A percentile compares a stretch with the other conserved stretches of the same genome.
Conservation (phyloP, 1,284 basidiomycete genomes). For the Polyporus tsugae region DNA sequence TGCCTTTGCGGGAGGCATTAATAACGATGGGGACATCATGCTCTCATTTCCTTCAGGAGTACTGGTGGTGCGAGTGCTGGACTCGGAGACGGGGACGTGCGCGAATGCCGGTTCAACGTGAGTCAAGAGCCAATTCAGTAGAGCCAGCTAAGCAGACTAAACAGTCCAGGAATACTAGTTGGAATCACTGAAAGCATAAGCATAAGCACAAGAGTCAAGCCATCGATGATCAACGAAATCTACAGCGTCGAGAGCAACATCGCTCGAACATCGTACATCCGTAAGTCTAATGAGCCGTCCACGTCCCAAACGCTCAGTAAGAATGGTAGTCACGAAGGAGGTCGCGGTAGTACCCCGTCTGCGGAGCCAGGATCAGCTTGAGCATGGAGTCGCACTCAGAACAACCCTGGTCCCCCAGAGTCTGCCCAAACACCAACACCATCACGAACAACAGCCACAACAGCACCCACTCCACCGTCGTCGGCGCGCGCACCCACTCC, state of each 20-base stretch:
- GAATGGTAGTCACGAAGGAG: background rate
- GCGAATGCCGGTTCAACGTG: background rate
- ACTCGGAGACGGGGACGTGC: background rate
- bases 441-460: slow-evolving; percentile 5
- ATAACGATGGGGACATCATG: background rate
- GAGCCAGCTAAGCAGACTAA: no score
- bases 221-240: no score
- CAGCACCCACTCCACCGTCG: slow-evolving; percentile 9
- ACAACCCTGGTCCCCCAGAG: background rate
- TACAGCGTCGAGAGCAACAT: no score
- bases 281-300: background rate
- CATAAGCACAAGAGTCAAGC: no score
- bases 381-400: background rate
- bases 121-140: background rate
- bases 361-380: background rate
- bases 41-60: background rate
- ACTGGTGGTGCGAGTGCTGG: background rate
- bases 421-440: background rate
- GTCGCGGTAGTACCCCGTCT: background rate
- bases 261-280: no score
- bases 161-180: no score
- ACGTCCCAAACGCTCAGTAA: background rate
- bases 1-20: slow-evolving; percentile 12
- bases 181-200: no score
- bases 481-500: slow-evolving; percentile 2